A percentile compares a stretch with the other conserved stretches of the same genome.
phyloP scores from a whole-genome alignment of 306 rosid species.

The Fagus crenata region DNA sequence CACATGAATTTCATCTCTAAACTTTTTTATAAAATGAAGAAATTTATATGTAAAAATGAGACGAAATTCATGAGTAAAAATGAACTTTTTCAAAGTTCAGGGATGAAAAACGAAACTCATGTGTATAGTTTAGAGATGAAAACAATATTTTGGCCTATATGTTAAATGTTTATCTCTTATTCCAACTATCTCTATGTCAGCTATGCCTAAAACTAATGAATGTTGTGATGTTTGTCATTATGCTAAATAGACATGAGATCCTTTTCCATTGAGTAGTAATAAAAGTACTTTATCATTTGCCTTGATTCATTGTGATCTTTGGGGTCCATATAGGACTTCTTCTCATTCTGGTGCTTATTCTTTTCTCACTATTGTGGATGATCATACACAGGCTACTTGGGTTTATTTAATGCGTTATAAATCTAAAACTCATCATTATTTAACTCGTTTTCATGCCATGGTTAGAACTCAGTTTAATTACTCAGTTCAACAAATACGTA shows the following conservation, averaged over 20 bases:
- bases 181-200: background rate
- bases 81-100: no score
- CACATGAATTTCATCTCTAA: no score
- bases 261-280: background rate
- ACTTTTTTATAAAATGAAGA: no score
- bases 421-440: background rate
- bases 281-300: background rate
- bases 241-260: conserved; percentile 1
- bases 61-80: no score
- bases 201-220: background rate
- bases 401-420: background rate
- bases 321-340: background rate
- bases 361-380: conserved; percentile 16
- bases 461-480: background rate
- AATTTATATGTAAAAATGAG: no score
- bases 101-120: no score
- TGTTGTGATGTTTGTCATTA: conserved; percentile 17
- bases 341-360: background rate
- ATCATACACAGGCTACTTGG: background rate
- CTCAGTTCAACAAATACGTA: background rate
- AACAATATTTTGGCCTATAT: no score
- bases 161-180: background rate
- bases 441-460: background rate
- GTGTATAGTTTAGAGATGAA: no score
- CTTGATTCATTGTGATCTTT: conserved; percentile 10